Base-by-base conservation (phyloP, 1,139 yeast genomes). In the Casaregolazyma lundiana region DNA sequence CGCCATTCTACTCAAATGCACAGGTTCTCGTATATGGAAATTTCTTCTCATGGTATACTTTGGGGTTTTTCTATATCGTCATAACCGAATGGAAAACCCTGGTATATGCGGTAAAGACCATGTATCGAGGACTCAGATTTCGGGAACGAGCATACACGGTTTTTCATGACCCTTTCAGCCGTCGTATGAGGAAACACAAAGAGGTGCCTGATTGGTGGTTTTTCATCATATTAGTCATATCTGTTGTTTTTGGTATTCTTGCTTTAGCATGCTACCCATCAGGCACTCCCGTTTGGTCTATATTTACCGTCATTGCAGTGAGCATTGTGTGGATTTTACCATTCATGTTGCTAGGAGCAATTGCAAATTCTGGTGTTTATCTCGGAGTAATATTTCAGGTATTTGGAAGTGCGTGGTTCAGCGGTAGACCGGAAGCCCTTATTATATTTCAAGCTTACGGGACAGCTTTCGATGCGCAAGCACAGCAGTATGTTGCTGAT, bases 121-220 rank as follows among this genome's bases (percentile, higher is more conserved):
- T 44, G 13, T 32, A 18, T 36, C 34, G 37, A 3, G 30, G 34
- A 18, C 21, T 41, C 15, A 20, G 47, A 18, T 26, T 35, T 17
- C 45, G 40, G 3, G 30, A 36, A n/a, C 19, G 13, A 19, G 36
- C 39, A 2, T 20, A 30, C 26, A 37, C 41, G n/a, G 35, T 35
- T 11, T 44, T 41, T 32, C 29, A 22, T 30, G 84, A 79, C 55
- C 78, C 82, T 0, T 81, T 78, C 51, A 69, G 76, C 38, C 68
- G 70, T 47, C 73, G 77, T 75, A 78, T 78, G 81, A 54, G 70
- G 21, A 65, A 64, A 20, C 77, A 77, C 58, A 69, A 68, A 32
- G 85, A 80, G 55, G 84, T 78, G 34, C 86, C 86, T n/a, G 81
- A 78, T 48, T 76, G 77, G 76, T 77, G 78, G 72, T 80, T 75